These are phyloP conservation scores for Telfairia occidentalis DNA, from an alignment of 331 rosid species.

Conservation along the genomic window DNA sequence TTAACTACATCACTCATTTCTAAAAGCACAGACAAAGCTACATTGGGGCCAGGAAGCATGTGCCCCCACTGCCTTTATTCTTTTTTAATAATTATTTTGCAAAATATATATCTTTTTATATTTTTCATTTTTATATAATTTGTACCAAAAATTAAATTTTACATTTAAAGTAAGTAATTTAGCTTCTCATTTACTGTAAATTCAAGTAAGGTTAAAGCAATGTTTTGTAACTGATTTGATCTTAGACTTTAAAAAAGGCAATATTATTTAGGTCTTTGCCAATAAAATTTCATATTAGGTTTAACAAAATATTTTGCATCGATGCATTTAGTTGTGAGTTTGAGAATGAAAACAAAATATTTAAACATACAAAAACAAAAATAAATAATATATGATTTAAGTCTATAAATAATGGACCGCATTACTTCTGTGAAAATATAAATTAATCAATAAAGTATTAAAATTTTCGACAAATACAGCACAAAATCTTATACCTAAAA, in stretches of 20 bases:
- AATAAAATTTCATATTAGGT: too few species aligned
- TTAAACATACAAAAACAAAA: too few species aligned
- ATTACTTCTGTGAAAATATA: not conserved
- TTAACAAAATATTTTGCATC: too few species aligned
- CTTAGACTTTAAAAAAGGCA: too few species aligned
- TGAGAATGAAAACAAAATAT: too few species aligned
- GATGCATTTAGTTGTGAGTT: too few species aligned
- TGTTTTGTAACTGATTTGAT: too few species aligned
- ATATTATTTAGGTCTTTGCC: too few species aligned
- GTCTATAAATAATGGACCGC: not conserved
- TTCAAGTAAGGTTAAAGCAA: too few species aligned
- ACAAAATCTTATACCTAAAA: not conserved
- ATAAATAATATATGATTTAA: too few species aligned
- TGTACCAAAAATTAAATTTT: too few species aligned
- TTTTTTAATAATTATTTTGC: not conserved
- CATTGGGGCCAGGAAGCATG: slow-evolving; percentile 1
- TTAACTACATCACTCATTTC: not conserved
- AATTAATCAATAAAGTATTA: not conserved
- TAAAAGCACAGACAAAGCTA: not conserved
- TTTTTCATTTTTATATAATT: not conserved
- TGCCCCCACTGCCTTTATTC: not conserved
- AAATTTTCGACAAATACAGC: not conserved
- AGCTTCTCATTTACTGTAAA: not conserved
- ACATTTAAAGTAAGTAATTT: too few species aligned
- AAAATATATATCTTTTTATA: not conserved